Percentiles rank a stretch among this genome's conserved stretches.
Conservation (phyloP, 306 rosid species). For the Vigna reflexopilosa region DNA sequence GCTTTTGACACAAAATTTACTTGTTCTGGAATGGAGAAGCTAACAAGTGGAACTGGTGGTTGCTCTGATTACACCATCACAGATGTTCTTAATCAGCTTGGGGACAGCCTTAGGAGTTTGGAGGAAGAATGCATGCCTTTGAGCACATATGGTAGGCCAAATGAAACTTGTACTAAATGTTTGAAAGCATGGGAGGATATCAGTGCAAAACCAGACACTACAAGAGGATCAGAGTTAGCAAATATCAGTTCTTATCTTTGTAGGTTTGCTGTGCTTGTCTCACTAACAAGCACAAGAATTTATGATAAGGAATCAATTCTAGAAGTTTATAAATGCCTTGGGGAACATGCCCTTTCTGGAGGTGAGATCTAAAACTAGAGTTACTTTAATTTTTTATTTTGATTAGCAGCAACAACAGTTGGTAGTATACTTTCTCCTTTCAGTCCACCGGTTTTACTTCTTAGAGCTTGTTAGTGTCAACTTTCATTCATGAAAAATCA, state of each 20-base stretch:
- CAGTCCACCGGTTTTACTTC: background rate
- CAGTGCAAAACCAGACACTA: conserved; percentile 24
- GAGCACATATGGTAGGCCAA: conserved; percentile 26
- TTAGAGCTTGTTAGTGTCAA: background rate
- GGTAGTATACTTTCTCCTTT: background rate
- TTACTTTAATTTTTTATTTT: background rate
- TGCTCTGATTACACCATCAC: conserved; percentile 56
- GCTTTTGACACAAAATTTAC: conserved; percentile 27
- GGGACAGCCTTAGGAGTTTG: conserved; percentile 45
- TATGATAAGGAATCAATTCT: conserved; percentile 50
- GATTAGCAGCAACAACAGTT: conserved; percentile 12
- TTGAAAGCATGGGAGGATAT: conserved; percentile 58
- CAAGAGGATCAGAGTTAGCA: conserved; percentile 9
- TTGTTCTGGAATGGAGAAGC: conserved; percentile 63
- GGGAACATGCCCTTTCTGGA: conserved; percentile 41
- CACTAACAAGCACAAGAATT: conserved; percentile 52
- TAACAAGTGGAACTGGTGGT: conserved; percentile 59
- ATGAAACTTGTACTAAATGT: conserved; percentile 55
- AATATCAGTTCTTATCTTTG: conserved; percentile 52
- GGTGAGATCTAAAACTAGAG: conserved; percentile 43
- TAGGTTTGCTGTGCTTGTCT: conserved; percentile 59
- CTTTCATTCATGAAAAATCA: background rate
- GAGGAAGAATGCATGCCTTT: conserved; percentile 54
- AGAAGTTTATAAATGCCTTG: conserved; percentile 57
- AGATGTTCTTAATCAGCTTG: conserved; percentile 55